phyloP scores from a whole-genome alignment of 768 basidiomycete species.

The Favolaschia claudopus region DNA sequence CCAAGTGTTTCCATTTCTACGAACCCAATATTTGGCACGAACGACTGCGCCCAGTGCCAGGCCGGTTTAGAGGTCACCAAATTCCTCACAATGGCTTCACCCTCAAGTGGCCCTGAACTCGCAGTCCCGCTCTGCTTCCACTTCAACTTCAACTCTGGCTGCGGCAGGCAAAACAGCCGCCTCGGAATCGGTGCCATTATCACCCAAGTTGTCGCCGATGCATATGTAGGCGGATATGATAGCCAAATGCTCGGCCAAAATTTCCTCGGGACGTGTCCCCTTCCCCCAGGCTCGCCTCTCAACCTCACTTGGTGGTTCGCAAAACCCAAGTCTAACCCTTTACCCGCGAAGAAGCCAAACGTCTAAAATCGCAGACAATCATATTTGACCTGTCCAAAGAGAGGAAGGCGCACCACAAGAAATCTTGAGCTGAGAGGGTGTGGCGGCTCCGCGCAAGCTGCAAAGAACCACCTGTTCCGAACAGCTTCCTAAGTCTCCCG shows the following conservation, averaged over 20 bases:
- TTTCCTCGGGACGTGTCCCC: slow-evolving; percentile 50
- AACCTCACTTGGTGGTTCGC: slow-evolving; percentile 75
- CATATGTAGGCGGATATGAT: slow-evolving; percentile 75
- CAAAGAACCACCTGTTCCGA: no score
- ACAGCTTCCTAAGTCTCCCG: no score
- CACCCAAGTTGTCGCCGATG: slow-evolving; percentile 76
- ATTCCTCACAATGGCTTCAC: slow-evolving; percentile 70
- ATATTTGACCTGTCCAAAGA: no score
- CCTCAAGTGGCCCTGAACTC: slow-evolving; percentile 64
- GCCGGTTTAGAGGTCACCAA: slow-evolving; percentile 69
- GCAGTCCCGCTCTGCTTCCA: slow-evolving; percentile 66
- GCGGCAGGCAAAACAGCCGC: slow-evolving; percentile 55
- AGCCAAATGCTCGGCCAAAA: slow-evolving; percentile 59
- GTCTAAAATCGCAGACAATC: no score
- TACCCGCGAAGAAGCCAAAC: slow-evolving; percentile 66
- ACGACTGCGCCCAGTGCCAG: slow-evolving; percentile 66
- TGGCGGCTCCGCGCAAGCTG: no score
- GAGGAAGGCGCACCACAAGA: no score
- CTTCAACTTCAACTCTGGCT: slow-evolving; percentile 60
- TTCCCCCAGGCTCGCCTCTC: slow-evolving; percentile 64
- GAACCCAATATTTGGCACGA: slow-evolving; percentile 60
- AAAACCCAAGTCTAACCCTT: slow-evolving; percentile 77
- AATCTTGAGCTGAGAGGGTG: no score
- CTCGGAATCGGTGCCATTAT: slow-evolving; percentile 64
- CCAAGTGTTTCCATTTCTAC: slow-evolving; percentile 64